Conservation (phyloP, 768 basidiomycete species). For the Boletus subcaerulescens region DNA sequence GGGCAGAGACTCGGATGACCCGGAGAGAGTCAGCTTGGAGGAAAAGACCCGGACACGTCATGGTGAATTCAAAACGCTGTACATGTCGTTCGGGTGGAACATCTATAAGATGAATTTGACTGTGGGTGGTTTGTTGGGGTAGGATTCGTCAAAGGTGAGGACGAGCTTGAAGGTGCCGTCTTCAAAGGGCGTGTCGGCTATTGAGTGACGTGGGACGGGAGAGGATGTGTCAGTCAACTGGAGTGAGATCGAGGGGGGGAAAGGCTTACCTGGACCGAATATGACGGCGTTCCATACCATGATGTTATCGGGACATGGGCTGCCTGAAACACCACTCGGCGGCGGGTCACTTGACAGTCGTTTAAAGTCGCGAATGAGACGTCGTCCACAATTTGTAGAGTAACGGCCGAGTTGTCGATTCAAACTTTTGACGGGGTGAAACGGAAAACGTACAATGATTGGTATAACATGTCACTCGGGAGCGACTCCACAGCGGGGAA, state of each 20-base stretch:
- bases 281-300: constrained; percentile 99
- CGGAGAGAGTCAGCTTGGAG: no score
- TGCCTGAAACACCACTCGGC: constrained; percentile 93
- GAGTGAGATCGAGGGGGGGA: background rate
- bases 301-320: constrained; percentile 96
- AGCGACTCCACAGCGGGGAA: no score
- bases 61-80: no score
- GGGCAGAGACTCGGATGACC: no score
- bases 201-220: no score
- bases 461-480: background rate
- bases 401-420: constrained; percentile 27
- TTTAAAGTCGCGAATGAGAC: constrained; percentile 98
- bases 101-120: constrained; percentile 96
- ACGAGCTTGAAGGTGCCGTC: constrained; percentile 98
- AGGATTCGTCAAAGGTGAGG: constrained; percentile 94
- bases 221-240: constrained; percentile 3
- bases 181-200: constrained; percentile 98
- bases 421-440: background rate
- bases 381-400: constrained; percentile 93
- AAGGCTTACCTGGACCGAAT: constrained; percentile 88
- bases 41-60: no score
- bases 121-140: constrained; percentile 97
- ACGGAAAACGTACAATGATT: constrained; percentile 18
- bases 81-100: constrained; percentile 99
- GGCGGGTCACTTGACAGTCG: constrained; percentile 92